Percentiles rank a stretch among this genome's conserved stretches.
These are phyloP conservation scores for Aspergillus aculeatinus DNA, from an alignment of 2,329 filamentous ascomycete species.

Conservation along the genomic window DNA sequence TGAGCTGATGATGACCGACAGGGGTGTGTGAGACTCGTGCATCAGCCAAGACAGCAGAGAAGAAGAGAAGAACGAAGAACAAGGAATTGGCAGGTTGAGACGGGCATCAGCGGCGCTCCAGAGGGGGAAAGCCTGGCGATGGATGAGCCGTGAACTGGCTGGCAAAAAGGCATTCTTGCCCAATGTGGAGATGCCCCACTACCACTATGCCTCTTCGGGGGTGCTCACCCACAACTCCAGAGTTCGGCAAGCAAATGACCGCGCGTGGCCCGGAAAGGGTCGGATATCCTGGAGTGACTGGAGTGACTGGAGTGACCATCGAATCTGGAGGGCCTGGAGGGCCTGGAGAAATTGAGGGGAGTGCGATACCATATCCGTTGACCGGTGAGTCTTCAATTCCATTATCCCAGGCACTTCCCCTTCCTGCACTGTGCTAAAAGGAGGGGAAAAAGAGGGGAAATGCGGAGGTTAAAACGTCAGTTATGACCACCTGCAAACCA, in stretches of 20 bases:
- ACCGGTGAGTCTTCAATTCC: conserved; percentile 12
- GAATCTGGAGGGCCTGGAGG: neutral
- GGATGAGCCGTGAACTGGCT: too few species aligned
- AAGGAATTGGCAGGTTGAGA: neutral
- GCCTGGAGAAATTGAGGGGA: conserved; percentile 14
- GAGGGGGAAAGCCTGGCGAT: neutral
- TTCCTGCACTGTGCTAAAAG: conserved; percentile 3
- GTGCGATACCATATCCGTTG: conserved; percentile 13
- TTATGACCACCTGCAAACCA: neutral
- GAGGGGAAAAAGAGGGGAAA: conserved; percentile 16
- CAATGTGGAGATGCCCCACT: conserved; percentile 2
- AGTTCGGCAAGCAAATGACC: conserved; percentile 10
- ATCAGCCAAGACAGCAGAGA: neutral
- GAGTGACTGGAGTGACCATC: neutral
- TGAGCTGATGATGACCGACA: neutral
- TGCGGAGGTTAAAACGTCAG: conserved; percentile 15
- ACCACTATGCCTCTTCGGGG: neutral
- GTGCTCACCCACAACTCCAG: conserved; percentile 6
- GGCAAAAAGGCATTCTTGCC: conserved; percentile 5
- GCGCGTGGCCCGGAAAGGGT: conserved; percentile 1
- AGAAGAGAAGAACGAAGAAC: neutral
- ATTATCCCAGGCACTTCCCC: neutral
- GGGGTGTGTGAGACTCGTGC: neutral
- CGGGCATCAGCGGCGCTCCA: neutral
- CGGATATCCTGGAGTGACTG: conserved; percentile 10